A percentile compares a stretch with the other conserved stretches of the same genome.
phyloP scores from a whole-genome alignment of 2,329 filamentous ascomycete genomes.

The Xylariaceae sp. region DNA sequence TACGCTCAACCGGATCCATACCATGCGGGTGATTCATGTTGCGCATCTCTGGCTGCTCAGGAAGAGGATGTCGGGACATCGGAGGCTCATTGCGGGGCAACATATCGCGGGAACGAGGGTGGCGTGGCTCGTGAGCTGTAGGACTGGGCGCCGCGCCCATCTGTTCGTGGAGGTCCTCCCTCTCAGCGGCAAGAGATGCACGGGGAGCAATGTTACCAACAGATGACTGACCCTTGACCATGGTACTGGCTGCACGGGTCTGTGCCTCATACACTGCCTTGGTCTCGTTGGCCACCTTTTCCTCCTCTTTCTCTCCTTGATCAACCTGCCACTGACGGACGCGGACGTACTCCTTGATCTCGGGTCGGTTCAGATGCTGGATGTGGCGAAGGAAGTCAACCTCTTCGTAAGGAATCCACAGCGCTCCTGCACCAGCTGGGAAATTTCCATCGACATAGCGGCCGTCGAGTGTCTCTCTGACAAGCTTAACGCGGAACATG shows the following conservation, averaged over 20 bases:
- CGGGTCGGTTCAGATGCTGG: slow-evolving; percentile 44
- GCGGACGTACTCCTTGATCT: slow-evolving; percentile 62
- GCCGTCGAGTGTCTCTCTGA: slow-evolving; percentile 57
- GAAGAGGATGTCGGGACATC: slow-evolving; percentile 30
- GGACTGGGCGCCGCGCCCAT: slow-evolving; percentile 9
- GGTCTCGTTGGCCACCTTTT: slow-evolving; percentile 47
- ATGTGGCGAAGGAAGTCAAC: slow-evolving; percentile 57
- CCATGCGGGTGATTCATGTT: slow-evolving; percentile 32
- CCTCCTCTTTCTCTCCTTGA: slow-evolving; percentile 45
- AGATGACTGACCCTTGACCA: slow-evolving; percentile 20
- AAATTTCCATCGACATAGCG: slow-evolving; percentile 57
- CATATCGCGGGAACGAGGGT: slow-evolving; percentile 37
- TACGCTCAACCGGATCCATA: slow-evolving; percentile 41
- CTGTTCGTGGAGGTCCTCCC: slow-evolving; percentile 19
- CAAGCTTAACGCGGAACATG: slow-evolving; percentile 62
- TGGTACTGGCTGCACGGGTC: slow-evolving; percentile 35
- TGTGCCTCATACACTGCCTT: slow-evolving; percentile 51
- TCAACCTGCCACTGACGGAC: slow-evolving; percentile 58
- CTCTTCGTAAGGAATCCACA: slow-evolving; percentile 62
- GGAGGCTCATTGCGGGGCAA: slow-evolving; percentile 26
- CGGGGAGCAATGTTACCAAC: slow-evolving; percentile 10
- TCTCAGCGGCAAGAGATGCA: slow-evolving; percentile 11
- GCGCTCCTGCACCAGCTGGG: slow-evolving; percentile 53
- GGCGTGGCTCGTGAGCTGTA: slow-evolving; percentile 36
- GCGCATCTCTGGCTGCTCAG: slow-evolving; percentile 34